Conservation (phyloP, 2,329 filamentous ascomycete species). For the Colletotrichum paranaense region DNA sequence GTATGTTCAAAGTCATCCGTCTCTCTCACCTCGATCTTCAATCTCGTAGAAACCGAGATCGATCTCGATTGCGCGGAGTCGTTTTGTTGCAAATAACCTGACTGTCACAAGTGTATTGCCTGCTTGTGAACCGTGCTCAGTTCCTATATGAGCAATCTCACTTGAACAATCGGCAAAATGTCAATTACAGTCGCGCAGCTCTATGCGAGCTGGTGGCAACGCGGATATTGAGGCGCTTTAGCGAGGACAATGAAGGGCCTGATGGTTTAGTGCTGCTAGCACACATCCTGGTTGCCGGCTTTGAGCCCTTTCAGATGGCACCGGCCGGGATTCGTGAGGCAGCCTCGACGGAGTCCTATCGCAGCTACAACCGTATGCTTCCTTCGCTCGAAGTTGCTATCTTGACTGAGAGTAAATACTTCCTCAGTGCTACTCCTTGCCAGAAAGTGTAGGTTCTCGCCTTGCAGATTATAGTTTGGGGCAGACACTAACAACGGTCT, state of each 20-base stretch:
- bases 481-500: background rate
- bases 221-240: slow-evolving; percentile 80
- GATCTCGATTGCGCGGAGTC: background rate
- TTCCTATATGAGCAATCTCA: slow-evolving; percentile 83
- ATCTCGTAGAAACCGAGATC: background rate
- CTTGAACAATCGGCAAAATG: slow-evolving; percentile 82
- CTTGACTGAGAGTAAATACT: slow-evolving; percentile 82
- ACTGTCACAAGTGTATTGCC: slow-evolving; percentile 74
- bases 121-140: slow-evolving; percentile 84
- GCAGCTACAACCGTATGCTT: slow-evolving; percentile 68
- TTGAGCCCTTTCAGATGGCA: slow-evolving; percentile 87
- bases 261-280: slow-evolving; percentile 79
- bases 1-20: slow-evolving; percentile 51
- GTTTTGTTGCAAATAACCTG: background rate
- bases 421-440: slow-evolving; percentile 81
- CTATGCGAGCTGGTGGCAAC: slow-evolving; percentile 85
- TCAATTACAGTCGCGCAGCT: slow-evolving; percentile 80
- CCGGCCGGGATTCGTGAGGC: slow-evolving; percentile 73
- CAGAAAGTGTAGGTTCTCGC: slow-evolving; percentile 71
- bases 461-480: slow-evolving; percentile 63
- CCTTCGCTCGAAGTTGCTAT: slow-evolving; percentile 88
- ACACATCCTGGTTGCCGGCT: slow-evolving; percentile 84
- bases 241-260: slow-evolving; percentile 79
- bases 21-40: background rate
- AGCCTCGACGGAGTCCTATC: slow-evolving; percentile 60